Percentiles rank a stretch among this genome's conserved stretches.
Conservation (phyloP, 2,329 filamentous ascomycete genomes). For the Claviceps paspali region DNA sequence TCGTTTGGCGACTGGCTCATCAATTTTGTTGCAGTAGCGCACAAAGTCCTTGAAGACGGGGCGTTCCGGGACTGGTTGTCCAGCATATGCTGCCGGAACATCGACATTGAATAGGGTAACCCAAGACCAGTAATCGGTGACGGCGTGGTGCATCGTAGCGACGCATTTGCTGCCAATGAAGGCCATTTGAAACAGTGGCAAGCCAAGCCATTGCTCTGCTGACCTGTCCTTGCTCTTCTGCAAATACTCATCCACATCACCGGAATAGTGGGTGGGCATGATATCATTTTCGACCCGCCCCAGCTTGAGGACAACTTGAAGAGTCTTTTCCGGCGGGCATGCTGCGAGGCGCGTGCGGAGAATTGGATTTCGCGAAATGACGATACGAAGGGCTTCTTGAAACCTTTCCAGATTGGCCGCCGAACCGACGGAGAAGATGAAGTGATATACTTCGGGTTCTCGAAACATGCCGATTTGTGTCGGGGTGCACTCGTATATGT, state of each 20-base stretch:
- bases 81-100: background rate
- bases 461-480: background rate
- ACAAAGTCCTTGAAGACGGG: constrained; percentile 4
- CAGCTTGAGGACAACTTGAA: background rate
- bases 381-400: background rate
- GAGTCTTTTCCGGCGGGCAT: background rate
- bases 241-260: background rate
- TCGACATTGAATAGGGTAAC: background rate
- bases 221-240: background rate
- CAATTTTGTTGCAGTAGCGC: background rate
- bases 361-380: background rate
- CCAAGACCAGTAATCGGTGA: constrained; percentile 4
- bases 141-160: constrained; percentile 1
- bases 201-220: background rate
- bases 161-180: background rate
- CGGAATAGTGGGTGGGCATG: background rate
- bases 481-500: constrained; percentile 1
- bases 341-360: background rate
- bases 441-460: background rate
- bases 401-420: background rate
- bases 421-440: background rate
- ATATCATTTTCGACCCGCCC: background rate
- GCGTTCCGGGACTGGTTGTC: background rate
- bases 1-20: background rate
- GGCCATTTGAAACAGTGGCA: background rate